Evolutionary conservation across 768 basidiomycete species (phyloP).

Genomic region (Gyrodon lividus): DNA sequence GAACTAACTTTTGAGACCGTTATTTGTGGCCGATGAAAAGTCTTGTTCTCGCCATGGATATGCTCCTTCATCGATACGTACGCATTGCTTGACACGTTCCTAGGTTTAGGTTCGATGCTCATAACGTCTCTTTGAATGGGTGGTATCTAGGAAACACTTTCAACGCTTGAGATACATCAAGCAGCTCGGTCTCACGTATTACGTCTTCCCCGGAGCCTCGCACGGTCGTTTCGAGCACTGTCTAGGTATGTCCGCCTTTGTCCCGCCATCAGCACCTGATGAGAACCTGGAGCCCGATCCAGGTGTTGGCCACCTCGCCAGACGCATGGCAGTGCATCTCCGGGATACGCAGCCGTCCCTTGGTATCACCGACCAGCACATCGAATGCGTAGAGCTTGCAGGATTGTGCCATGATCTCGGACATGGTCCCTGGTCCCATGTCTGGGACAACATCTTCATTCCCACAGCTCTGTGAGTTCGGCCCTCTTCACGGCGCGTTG

Average conservation of each 20-base stretch:
- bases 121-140: not conserved
- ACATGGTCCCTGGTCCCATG: slow-evolving; percentile 84
- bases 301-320: slow-evolving; percentile 78
- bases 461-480: slow-evolving; percentile 58
- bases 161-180: slow-evolving; percentile 77
- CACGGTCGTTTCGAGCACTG: slow-evolving; percentile 86
- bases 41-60: slow-evolving; percentile 35
- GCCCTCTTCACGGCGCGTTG: not conserved
- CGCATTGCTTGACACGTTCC: not conserved
- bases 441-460: slow-evolving; percentile 77
- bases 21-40: slow-evolving; percentile 1
- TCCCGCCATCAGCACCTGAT: not conserved
- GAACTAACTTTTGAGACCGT: not conserved
- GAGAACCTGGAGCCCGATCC: slow-evolving; percentile 2
- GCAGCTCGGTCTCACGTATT: slow-evolving; percentile 75
- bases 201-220: slow-evolving; percentile 74
- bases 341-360: slow-evolving; percentile 58
- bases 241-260: slow-evolving; percentile 51
- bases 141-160: slow-evolving; percentile 56
- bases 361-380: slow-evolving; percentile 65
- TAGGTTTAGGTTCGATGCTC: not conserved
- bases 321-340: slow-evolving; percentile 59
- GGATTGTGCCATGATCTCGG: slow-evolving; percentile 85
- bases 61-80: slow-evolving; percentile 70
- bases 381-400: slow-evolving; percentile 75